Conservation (phyloP, 768 basidiomycete species). For the Rhizopogon vinicolor region DNA sequence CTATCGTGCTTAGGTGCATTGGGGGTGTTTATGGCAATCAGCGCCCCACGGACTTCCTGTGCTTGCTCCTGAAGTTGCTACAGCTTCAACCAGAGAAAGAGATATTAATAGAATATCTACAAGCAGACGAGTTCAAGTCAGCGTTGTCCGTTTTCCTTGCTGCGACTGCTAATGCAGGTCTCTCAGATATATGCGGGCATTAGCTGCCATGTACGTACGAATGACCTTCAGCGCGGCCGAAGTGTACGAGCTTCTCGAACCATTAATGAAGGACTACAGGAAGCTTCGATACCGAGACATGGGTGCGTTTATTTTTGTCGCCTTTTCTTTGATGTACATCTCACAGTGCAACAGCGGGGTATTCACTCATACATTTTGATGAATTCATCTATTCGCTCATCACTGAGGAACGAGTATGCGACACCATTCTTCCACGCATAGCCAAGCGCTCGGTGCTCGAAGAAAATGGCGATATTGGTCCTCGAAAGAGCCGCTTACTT, state of each 20-base stretch:
- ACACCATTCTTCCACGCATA: constrained; percentile 90
- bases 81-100: constrained; percentile 99
- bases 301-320: constrained; percentile 44
- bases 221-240: constrained; percentile 91
- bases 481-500: constrained; percentile 81
- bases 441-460: constrained; percentile 83
- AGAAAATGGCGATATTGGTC: constrained; percentile 86
- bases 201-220: constrained; percentile 91
- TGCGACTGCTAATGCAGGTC: neutral
- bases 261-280: constrained; percentile 88
- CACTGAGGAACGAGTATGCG: constrained; percentile 89
- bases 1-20: constrained; percentile 73
- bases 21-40: constrained; percentile 97
- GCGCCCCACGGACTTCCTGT: constrained; percentile 90
- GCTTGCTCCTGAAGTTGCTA: constrained; percentile 86
- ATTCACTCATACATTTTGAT: constrained; percentile 82
- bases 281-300: constrained; percentile 81
- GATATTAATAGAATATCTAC: constrained; percentile 90
- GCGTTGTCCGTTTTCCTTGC: constrained; percentile 20
- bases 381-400: constrained; percentile 86
- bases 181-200: constrained; percentile 83
- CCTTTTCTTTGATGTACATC: neutral
- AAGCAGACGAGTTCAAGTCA: constrained; percentile 98
- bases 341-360: constrained; percentile 57
- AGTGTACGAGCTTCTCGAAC: constrained; percentile 91